These are phyloP conservation scores for Termitomyces sp. DNA, from an alignment of 768 basidiomycete species.

Conservation along the genomic window DNA sequence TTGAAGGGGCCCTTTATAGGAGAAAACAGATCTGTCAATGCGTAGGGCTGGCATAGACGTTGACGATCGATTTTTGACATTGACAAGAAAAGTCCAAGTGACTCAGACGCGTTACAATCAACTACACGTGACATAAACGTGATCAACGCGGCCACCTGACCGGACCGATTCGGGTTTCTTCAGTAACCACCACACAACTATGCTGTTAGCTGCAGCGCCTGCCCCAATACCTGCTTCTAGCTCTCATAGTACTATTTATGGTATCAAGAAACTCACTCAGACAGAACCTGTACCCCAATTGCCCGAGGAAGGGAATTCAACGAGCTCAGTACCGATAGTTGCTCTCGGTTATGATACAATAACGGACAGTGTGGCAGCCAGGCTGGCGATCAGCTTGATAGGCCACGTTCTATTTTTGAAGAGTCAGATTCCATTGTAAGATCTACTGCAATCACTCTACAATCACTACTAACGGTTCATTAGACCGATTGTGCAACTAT, in stretches of 20 bases:
- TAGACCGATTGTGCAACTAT: conserved; percentile 67
- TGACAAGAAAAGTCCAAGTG: no score
- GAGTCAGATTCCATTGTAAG: conserved; percentile 60
- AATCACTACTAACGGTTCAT: background rate
- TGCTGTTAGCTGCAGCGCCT: background rate
- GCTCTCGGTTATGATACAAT: conserved; percentile 49
- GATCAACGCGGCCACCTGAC: conserved; percentile 4
- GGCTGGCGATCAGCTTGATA: conserved; percentile 58
- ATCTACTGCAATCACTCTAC: conserved; percentile 42
- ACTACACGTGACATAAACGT: conserved; percentile 1
- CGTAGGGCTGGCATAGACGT: conserved; percentile 16
- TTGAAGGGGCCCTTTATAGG: conserved; percentile 7
- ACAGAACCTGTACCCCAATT: background rate
- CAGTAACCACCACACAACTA: background rate
- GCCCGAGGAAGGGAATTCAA: background rate
- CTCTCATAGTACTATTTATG: background rate
- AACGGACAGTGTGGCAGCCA: conserved; percentile 57
- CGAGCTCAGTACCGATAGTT: conserved; percentile 29
- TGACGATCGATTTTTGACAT: background rate
- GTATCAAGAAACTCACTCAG: background rate
- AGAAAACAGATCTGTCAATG: conserved; percentile 11
- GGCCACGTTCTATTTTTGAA: conserved; percentile 76
- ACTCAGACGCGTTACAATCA: background rate
- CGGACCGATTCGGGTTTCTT: background rate
- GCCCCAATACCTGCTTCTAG: background rate